A percentile compares a stretch with the other conserved stretches of the same genome.
These are phyloP conservation scores for Melaleuca alternifolia DNA, from an alignment of 345 rosid genomes.

Conservation along the genomic window DNA sequence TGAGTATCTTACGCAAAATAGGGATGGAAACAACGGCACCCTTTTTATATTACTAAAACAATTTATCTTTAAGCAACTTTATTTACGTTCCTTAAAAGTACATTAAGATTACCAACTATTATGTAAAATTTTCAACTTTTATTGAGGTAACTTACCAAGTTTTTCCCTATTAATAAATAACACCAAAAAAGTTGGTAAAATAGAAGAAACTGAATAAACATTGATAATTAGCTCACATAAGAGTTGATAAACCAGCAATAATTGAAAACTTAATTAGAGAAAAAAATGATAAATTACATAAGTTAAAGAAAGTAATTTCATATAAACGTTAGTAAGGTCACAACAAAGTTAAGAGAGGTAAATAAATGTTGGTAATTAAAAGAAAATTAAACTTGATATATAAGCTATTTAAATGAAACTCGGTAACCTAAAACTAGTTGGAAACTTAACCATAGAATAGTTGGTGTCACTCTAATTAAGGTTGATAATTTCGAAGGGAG, in stretches of 20 bases:
- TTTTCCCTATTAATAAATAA: not conserved
- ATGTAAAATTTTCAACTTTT: not conserved
- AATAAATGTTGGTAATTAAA: too few relatives aligned
- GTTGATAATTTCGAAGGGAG: too few relatives aligned
- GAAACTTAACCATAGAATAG: too few relatives aligned
- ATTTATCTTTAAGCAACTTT: not conserved
- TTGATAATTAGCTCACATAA: not conserved
- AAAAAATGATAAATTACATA: too few relatives aligned
- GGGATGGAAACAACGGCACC: not conserved
- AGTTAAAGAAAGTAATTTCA: too few relatives aligned
- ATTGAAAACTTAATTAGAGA: not conserved
- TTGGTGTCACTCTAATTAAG: too few relatives aligned
- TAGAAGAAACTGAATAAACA: not conserved
- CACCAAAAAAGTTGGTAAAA: not conserved
- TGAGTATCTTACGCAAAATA: not conserved
- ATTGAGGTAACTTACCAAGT: not conserved
- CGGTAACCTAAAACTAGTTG: too few relatives aligned
- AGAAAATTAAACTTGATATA: too few relatives aligned
- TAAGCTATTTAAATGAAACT: too few relatives aligned
- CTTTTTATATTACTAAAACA: not conserved
- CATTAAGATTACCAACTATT: not conserved
- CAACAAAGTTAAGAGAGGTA: too few relatives aligned
- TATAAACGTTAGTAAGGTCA: too few relatives aligned
- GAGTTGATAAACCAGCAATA: too few relatives aligned
- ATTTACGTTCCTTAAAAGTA: not conserved